A percentile compares a stretch with the other conserved stretches of the same genome.
These are phyloP conservation scores for Trichoderma atroviride DNA, from an alignment of 2,329 filamentous ascomycete genomes.

Conservation along the genomic window DNA sequence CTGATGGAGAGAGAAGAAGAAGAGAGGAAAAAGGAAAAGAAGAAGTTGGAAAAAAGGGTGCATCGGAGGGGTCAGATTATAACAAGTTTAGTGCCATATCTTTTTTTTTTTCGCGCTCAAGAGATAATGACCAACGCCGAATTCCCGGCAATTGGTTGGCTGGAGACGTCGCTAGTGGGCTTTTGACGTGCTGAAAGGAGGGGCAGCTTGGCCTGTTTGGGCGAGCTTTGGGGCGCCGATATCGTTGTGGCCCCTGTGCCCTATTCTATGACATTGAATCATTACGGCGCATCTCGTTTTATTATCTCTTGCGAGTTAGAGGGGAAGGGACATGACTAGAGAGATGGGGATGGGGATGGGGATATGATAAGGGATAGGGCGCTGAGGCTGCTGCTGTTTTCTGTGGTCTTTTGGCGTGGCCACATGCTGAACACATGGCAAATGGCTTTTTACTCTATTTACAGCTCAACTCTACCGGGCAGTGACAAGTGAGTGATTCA, in stretches of 20 bases:
- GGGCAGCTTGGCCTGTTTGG: conserved; percentile 12
- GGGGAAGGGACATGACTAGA: background rate
- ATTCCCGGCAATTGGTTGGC: conserved; percentile 18
- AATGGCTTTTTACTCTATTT: background rate
- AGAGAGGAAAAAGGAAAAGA: conserved; percentile 3
- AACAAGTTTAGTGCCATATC: conserved; percentile 7
- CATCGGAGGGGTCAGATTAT: conserved; percentile 9
- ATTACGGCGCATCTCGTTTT: background rate
- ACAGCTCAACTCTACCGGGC: background rate
- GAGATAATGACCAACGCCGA: conserved; percentile 10
- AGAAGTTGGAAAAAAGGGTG: conserved; percentile 27
- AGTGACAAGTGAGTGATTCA: background rate
- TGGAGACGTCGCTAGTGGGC: background rate
- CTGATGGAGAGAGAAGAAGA: conserved; percentile 7
- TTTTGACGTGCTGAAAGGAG: background rate
- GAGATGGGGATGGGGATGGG: background rate
- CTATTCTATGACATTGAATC: conserved; percentile 4
- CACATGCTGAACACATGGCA: background rate
- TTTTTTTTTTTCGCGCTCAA: background rate
- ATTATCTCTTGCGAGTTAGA: background rate
- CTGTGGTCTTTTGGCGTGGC: background rate
- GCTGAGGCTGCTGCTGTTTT: background rate
- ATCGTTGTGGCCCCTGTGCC: conserved; percentile 20
- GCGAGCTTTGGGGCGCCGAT: conserved; percentile 24
- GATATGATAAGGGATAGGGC: background rate